Conservation (phyloP, 2,329 filamentous ascomycete species). For the Xylaria sp. region DNA sequence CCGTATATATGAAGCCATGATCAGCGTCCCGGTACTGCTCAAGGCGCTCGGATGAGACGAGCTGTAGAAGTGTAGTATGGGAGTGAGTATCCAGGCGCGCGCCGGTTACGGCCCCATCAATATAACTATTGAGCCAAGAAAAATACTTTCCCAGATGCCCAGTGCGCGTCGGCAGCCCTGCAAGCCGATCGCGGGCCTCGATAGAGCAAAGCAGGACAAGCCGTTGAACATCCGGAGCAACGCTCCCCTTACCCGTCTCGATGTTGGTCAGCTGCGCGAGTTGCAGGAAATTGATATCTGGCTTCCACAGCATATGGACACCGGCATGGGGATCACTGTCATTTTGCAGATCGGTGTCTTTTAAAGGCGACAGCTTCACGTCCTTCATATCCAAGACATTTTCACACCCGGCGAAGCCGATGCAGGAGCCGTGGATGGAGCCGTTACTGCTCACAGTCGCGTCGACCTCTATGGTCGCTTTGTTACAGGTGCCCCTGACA, state of each 20-base stretch:
- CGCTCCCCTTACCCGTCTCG: not conserved
- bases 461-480: not conserved
- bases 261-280: not conserved
- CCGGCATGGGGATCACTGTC: constrained; percentile 10
- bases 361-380: constrained; percentile 12
- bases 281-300: constrained; percentile 14
- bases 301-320: constrained; percentile 12
- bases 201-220: not conserved
- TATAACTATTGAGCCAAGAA: too few relatives aligned
- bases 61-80: too few relatives aligned
- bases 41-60: too few relatives aligned
- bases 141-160: not conserved
- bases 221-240: too few relatives aligned
- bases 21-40: too few relatives aligned
- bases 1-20: too few relatives aligned
- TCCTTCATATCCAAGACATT: not conserved
- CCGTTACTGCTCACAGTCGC: not conserved
- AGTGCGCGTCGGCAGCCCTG: not conserved
- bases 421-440: not conserved
- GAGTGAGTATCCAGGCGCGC: too few relatives aligned
- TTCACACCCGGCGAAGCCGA: not conserved
- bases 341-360: not conserved
- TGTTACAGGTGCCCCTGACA: not conserved
- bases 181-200: constrained; percentile 1
- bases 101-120: too few relatives aligned